These are phyloP conservation scores for Yarrowia hollandica DNA, from an alignment of 805 yeast genomes.

Conservation along the genomic window DNA sequence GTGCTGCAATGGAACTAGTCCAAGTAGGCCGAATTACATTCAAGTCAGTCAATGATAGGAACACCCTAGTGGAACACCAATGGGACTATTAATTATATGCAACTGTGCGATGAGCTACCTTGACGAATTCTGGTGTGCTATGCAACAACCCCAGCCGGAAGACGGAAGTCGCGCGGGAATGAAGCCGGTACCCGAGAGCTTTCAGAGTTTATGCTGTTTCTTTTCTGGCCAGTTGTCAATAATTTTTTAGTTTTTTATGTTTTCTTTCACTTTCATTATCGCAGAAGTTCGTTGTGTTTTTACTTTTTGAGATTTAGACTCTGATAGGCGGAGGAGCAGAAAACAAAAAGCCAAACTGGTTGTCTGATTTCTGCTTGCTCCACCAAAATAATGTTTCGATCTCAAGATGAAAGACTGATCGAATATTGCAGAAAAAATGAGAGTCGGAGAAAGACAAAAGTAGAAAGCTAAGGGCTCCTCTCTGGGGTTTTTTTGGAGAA, in stretches of 20 bases:
- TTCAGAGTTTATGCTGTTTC: neutral
- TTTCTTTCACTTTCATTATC: too few species aligned
- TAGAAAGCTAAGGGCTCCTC: neutral
- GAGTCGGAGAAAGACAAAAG: neutral
- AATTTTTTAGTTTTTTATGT: neutral
- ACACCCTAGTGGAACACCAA: neutral
- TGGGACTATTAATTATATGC: neutral
- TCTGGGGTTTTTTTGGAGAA: too few species aligned
- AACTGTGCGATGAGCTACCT: neutral
- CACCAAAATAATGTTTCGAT: neutral
- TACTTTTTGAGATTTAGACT: too few species aligned
- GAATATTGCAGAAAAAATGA: neutral
- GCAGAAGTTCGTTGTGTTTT: too few species aligned
- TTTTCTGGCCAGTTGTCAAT: neutral
- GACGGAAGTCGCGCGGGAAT: neutral
- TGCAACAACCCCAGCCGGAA: neutral
- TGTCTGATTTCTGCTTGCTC: slow-evolving; percentile 14
- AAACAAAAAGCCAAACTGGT: neutral
- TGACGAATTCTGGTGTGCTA: neutral
- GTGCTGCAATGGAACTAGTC: neutral
- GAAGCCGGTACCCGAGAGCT: neutral
- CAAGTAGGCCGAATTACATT: too few species aligned
- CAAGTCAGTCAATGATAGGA: too few species aligned
- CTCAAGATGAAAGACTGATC: too few species aligned
- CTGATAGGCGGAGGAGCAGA: neutral